Conservation (phyloP, 2,329 filamentous ascomycete genomes). For the Fusarium annulatum region DNA sequence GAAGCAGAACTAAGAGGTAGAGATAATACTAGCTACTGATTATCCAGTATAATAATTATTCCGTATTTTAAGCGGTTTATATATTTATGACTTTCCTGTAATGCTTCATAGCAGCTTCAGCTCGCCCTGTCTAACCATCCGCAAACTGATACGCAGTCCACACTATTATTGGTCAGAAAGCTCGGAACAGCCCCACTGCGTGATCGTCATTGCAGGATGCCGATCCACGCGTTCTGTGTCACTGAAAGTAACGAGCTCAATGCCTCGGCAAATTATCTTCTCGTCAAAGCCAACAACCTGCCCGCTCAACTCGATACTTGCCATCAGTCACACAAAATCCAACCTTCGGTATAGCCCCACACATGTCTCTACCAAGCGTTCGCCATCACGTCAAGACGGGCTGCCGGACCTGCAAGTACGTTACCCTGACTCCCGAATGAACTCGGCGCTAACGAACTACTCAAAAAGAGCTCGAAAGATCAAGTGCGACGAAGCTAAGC, state of each 20-base stretch:
- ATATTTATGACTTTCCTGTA: background rate
- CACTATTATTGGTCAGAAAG: background rate
- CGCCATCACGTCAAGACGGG: constrained; percentile 1
- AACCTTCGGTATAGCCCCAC: constrained; percentile 6
- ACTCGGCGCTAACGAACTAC: background rate
- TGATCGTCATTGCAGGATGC: background rate
- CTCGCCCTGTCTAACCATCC: background rate
- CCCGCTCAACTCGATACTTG: background rate
- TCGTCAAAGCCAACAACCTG: background rate
- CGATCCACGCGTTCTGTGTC: background rate
- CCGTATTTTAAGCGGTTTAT: background rate
- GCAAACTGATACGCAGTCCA: background rate
- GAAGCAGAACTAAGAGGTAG: no score
- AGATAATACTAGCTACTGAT: no score
- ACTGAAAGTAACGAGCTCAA: background rate
- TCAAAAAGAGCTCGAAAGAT: background rate
- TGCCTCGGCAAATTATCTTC: background rate
- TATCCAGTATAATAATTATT: no score
- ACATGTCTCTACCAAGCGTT: background rate
- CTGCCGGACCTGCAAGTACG: constrained; percentile 10
- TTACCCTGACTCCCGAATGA: background rate
- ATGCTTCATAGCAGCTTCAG: background rate
- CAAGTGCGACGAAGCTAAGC: constrained; percentile 11
- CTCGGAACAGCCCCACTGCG: constrained; percentile 1
- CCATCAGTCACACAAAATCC: background rate